Base-by-base conservation (phyloP, 2,329 filamentous ascomycete species). In the Penicillium sp. region DNA sequence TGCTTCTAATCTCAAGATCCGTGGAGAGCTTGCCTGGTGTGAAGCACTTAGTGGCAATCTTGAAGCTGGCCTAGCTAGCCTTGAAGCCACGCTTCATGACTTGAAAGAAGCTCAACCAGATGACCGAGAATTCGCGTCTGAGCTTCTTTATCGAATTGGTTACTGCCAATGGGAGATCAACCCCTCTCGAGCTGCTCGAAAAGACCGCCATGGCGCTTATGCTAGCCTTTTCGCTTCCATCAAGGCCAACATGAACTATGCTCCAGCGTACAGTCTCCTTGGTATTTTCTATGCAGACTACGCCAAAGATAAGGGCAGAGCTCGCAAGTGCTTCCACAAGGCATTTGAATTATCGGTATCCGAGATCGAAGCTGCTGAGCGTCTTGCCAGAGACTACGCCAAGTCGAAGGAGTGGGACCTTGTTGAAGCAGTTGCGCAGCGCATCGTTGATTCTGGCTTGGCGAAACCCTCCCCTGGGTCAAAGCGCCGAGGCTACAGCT, bases 321-420 rank as follows among this genome's bases (percentile, higher is more conserved):
- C 92, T 8, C 81, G 88, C n/a, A 85, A 88, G 55, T 97, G 92
- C 66, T 97, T 97, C 63, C 89, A 96, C 62, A 96, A 97, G 67
- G 93, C 93, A 0, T 88, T 99, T 41, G 93, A 99, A 68, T 75
- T 99, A 3, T 99, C 93, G 0, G 75, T 89, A 0, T 85, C 88
- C 0, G 93, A 99, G 65, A 81, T 95, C 1, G 78, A 86, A 58
- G 89, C 93, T 30, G 93, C 93, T 0, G 89, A 97, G 68, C 82
- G 89, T 25, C 79, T 99, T 13, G 91, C 93, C 1, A 81, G 82
- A 51, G 84, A 84, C 0, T 99, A 96, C 67, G 92, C 95, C 0
- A 84, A 95, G 46, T 85, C 90, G 57, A 84, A 88, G 31, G 93
- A 99, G 63, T 99, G 93, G 93, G 93, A 97, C 58, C 83, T 95